Percentiles rank a stretch among this genome's conserved stretches.
These are phyloP conservation scores for Epichloe glyceriae DNA, from an alignment of 2,329 filamentous ascomycete species.

Conservation along the genomic window DNA sequence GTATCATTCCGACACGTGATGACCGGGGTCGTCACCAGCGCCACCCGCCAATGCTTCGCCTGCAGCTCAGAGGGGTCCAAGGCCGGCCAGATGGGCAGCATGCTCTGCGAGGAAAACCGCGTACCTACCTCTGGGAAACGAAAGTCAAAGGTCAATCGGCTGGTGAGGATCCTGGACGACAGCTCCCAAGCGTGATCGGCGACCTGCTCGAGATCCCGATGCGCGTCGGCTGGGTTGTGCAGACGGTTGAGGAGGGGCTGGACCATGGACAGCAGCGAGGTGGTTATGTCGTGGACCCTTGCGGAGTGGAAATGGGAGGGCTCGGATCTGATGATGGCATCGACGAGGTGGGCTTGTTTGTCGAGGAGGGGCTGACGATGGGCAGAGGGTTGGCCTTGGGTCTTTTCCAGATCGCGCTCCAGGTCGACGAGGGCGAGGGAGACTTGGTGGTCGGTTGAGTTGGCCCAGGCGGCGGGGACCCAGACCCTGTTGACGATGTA, in stretches of 20 bases:
- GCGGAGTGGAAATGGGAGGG: slow-evolving; percentile 18
- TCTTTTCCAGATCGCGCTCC: slow-evolving; percentile 22
- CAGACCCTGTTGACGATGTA: slow-evolving; percentile 29
- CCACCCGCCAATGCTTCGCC: slow-evolving; percentile 37
- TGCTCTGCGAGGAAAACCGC: slow-evolving; percentile 36
- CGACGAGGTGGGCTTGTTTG: slow-evolving; percentile 23
- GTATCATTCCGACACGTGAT: slow-evolving; percentile 41
- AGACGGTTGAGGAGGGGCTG: slow-evolving; percentile 26
- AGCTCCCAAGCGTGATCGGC: slow-evolving; percentile 30
- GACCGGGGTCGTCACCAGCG: slow-evolving; percentile 39
- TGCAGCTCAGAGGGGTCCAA: slow-evolving; percentile 31
- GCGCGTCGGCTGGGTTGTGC: slow-evolving; percentile 22
- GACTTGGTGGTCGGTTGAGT: slow-evolving; percentile 21
- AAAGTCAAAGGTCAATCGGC: slow-evolving; percentile 31
- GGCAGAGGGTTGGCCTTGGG: slow-evolving; percentile 23
- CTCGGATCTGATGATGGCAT: slow-evolving; percentile 23
- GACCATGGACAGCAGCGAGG: slow-evolving; percentile 23
- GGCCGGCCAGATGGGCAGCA: slow-evolving; percentile 31
- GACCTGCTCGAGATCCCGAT: slow-evolving; percentile 29
- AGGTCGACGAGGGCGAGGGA: slow-evolving; percentile 22
- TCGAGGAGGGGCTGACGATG: slow-evolving; percentile 27
- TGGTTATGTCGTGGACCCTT: slow-evolving; percentile 30
- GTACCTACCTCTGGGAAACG: slow-evolving; percentile 36
- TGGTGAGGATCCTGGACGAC: slow-evolving; percentile 33
- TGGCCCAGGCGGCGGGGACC: slow-evolving; percentile 26